These are phyloP conservation scores for Rhytidiadelphus loreus DNA, from an alignment of 225 moss, liverwort and hornwort genomes.

Conservation along the genomic window DNA sequence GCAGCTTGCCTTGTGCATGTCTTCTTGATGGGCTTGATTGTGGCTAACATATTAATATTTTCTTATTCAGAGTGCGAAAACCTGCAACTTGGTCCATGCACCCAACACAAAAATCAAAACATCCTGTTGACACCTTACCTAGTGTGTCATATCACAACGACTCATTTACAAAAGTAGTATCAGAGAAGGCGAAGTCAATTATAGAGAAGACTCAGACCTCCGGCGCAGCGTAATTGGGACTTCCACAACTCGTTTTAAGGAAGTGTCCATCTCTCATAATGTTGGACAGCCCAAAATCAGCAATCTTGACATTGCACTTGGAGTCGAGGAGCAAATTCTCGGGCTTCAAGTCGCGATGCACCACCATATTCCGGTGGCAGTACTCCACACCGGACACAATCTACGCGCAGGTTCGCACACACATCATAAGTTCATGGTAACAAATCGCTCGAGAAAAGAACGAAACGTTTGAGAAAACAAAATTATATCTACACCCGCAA, in stretches of 20 bases:
- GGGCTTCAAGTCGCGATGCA: constrained; percentile 54
- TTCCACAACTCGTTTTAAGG: constrained; percentile 58
- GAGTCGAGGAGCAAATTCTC: constrained; percentile 49
- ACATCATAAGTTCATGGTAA: not conserved
- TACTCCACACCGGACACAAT: constrained; percentile 60
- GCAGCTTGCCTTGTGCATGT: constrained; percentile 32
- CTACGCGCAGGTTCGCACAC: not conserved
- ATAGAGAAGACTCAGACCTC: constrained; percentile 14
- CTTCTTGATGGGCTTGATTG: constrained; percentile 12
- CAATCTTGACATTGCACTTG: constrained; percentile 40
- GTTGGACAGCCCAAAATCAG: constrained; percentile 52
- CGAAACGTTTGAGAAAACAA: not conserved
- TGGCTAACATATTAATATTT: constrained; percentile 14
- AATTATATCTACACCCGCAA: not conserved
- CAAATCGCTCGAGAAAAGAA: not conserved
- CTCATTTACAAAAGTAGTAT: constrained; percentile 3
- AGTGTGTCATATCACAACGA: not conserved
- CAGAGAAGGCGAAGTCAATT: not conserved
- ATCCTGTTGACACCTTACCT: constrained; percentile 1
- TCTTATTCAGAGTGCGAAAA: constrained; percentile 14
- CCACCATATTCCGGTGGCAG: constrained; percentile 53
- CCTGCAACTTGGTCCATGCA: constrained; percentile 42
- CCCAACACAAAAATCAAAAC: constrained; percentile 33
- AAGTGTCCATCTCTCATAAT: constrained; percentile 54
- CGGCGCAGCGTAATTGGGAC: constrained; percentile 51